Evolutionary conservation across 2,329 filamentous ascomycete genomes (phyloP), one percentile per base, ranked within the genome.

Genomic region (Hirsutella thompsonii): DNA sequence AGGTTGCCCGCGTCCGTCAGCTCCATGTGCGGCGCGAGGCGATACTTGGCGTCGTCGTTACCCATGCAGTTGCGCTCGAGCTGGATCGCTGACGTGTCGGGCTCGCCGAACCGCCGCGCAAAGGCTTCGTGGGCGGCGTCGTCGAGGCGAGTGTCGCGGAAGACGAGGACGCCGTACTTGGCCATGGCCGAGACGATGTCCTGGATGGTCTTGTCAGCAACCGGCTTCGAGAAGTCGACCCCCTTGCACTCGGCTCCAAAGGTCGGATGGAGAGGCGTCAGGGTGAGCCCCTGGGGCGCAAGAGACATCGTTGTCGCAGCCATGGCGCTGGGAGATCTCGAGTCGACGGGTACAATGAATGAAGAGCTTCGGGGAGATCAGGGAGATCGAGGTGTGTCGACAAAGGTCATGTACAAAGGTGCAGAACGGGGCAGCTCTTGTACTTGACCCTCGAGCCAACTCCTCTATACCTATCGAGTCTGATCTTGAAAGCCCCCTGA

Each of bases 31-130:
- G 38, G 38, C 32, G 38, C 29, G n/a, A 40, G 18, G 4, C 38
- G 38, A 26, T 40, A 3, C 32, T 11, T 3, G 10, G 20, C 19
- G 5, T n/a, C 19, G n/a, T 3, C 2, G n/a, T 36, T 5, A n/a
- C n/a, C n/a, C n/a, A n/a, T n/a, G n/a, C n/a, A n/a, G 6, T 26
- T 26, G 23, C 6, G 23, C 23, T 26, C 23, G 11, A 26, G 23
- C 23, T 26, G 23, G 6, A 26, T 11, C 23, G 23, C 32, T 3
- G 38, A 40, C 1, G 20, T 16, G n/a, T 40, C 38, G 16, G 32
- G 38, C 21, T 40, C 38, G 30, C 38, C 38, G 9, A 40, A 40
- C n/a, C 23, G 21, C 2, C 38, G 38, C 4, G 38, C 38, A 18
- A 40, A 29, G 8, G 8, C 8, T 16, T 28, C 20, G 20, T 40